These are phyloP conservation scores for Radiomyces spectabilis DNA, from an alignment of 192 early-diverging fungal genomes.

Conservation along the genomic window DNA sequence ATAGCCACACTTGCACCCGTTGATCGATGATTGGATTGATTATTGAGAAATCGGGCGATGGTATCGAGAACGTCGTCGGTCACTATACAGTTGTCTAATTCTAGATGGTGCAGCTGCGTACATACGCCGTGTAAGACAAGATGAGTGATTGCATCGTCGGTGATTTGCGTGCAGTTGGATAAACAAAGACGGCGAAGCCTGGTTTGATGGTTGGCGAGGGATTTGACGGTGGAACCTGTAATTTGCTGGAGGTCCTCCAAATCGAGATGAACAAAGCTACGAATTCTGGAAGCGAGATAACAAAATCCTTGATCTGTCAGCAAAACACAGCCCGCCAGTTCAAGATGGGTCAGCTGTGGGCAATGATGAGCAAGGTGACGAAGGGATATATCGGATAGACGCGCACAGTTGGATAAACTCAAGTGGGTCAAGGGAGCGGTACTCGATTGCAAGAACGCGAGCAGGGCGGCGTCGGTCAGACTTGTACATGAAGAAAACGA, in stretches of 20 bases:
- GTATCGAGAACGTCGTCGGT: conserved; percentile 35
- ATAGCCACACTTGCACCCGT: conserved; percentile 9
- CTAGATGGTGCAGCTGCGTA: conserved; percentile 25
- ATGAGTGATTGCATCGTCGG: conserved; percentile 22
- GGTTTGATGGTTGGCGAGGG: conserved; percentile 20
- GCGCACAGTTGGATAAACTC: conserved; percentile 34
- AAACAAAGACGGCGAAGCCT: conserved; percentile 23
- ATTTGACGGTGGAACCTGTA: conserved; percentile 17
- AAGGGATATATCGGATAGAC: conserved; percentile 27
- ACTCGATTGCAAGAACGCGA: conserved; percentile 19
- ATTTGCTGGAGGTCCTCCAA: conserved; percentile 29
- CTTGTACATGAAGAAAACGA: conserved; percentile 34
- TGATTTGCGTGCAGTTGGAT: conserved; percentile 30
- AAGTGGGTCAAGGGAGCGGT: conserved; percentile 24
- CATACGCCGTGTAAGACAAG: conserved; percentile 25
- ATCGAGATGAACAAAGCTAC: conserved; percentile 18
- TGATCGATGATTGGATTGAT: conserved; percentile 23
- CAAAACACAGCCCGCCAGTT: conserved; percentile 35
- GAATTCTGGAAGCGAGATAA: conserved; percentile 16
- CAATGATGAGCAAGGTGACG: conserved; percentile 24
- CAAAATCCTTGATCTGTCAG: conserved; percentile 34
- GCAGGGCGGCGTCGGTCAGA: conserved; percentile 28
- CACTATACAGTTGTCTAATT: conserved; percentile 39
- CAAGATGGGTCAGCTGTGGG: conserved; percentile 31
- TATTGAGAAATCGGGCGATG: conserved; percentile 34